Conservation (phyloP, 306 rosid species). For the Vachellia pachyceras region DNA sequence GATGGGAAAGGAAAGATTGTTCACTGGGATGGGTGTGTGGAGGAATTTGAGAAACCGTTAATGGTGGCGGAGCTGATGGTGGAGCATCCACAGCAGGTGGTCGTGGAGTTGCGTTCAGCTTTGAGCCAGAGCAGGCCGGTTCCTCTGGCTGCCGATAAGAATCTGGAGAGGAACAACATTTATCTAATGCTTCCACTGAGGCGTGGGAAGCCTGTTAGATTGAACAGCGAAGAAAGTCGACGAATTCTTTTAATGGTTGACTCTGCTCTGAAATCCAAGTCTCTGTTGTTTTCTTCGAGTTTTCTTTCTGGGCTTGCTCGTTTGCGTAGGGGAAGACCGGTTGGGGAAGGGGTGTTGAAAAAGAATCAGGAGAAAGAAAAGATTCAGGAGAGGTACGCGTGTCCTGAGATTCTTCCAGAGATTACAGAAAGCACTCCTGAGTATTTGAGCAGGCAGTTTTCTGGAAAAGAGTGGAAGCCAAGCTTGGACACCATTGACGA, state of each 20-base stretch:
- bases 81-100: constrained; percentile 87
- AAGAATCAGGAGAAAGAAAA: constrained; percentile 36
- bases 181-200: constrained; percentile 79
- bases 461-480: constrained; percentile 91
- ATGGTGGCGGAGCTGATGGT: constrained; percentile 87
- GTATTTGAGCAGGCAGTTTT: constrained; percentile 72
- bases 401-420: constrained; percentile 51
- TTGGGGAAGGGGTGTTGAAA: constrained; percentile 33
- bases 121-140: constrained; percentile 50
- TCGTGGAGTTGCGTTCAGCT: constrained; percentile 67
- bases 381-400: constrained; percentile 28
- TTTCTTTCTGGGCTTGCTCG: constrained; percentile 64
- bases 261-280: constrained; percentile 50
- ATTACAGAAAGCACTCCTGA: constrained; percentile 58
- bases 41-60: constrained; percentile 56
- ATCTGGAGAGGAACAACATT: constrained; percentile 56
- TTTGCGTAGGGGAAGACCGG: constrained; percentile 36
- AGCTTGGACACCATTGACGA: constrained; percentile 82
- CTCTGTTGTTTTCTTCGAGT: constrained; percentile 40
- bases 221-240: constrained; percentile 60
- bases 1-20: constrained; percentile 53
- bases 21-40: constrained; percentile 68
- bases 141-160: constrained; percentile 74
- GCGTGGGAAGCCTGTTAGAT: constrained; percentile 64
- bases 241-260: constrained; percentile 44